phyloP scores from a whole-genome alignment of 2,329 filamentous ascomycete species.

The Paraphoma sp. region DNA sequence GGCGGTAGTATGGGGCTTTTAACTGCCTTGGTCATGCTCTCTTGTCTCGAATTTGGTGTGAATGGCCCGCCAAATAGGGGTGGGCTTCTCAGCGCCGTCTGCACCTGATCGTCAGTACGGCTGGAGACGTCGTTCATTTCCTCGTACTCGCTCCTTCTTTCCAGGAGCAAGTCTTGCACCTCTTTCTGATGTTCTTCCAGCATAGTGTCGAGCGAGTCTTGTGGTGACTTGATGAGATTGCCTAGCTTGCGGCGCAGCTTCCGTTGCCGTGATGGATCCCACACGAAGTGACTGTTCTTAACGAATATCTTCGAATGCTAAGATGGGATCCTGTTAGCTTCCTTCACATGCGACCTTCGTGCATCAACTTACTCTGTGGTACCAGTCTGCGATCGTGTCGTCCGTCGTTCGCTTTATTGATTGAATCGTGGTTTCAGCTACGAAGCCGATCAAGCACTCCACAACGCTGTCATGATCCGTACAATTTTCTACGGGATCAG shows the following conservation, averaged over 20 bases:
- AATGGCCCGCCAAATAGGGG: slow-evolving; percentile 17
- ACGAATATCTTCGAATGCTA: slow-evolving; percentile 81
- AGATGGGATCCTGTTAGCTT: background rate
- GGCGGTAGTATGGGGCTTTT: slow-evolving; percentile 33
- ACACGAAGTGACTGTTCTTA: slow-evolving; percentile 75
- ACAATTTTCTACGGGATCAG: slow-evolving; percentile 56
- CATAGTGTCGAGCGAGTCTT: slow-evolving; percentile 62
- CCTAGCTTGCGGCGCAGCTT: slow-evolving; percentile 66
- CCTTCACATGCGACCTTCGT: background rate
- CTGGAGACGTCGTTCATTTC: slow-evolving; percentile 26
- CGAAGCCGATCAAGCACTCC: slow-evolving; percentile 79
- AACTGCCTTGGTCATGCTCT: slow-evolving; percentile 9
- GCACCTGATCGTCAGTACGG: slow-evolving; percentile 27
- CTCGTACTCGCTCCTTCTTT: slow-evolving; percentile 50
- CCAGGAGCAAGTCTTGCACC: slow-evolving; percentile 56
- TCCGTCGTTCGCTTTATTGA: slow-evolving; percentile 70
- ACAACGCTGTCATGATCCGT: slow-evolving; percentile 64
- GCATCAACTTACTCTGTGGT: slow-evolving; percentile 64
- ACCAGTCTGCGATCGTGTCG: slow-evolving; percentile 83
- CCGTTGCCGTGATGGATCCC: slow-evolving; percentile 65
- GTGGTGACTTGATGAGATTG: slow-evolving; percentile 55
- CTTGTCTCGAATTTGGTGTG: slow-evolving; percentile 19
- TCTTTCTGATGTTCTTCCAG: slow-evolving; percentile 59
- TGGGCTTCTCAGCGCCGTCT: slow-evolving; percentile 31
- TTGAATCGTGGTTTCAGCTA: slow-evolving; percentile 74